Base-by-base conservation (phyloP, 352 stramenopile species). In the Phytophthora chlamydospora region DNA sequence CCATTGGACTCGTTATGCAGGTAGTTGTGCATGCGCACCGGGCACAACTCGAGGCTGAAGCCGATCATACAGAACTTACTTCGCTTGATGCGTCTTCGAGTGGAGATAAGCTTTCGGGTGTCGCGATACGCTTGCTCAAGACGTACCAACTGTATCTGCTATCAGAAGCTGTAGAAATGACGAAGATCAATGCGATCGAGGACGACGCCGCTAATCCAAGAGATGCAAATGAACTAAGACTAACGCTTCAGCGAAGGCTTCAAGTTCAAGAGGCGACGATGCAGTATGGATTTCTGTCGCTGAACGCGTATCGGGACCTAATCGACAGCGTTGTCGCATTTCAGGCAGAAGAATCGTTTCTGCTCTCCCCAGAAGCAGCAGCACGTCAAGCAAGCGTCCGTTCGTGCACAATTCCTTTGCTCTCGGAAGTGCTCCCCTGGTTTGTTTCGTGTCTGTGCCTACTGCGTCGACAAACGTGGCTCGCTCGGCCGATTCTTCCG, bases 91-190 rank as follows among this genome's bases (percentile, higher is more conserved):
- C 42, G 34, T 13, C 47, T 46, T 9, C 10, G 29, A 47, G 19
- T 36, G 10, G 24, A 14, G 52, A 63, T n/a, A 44, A 46, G 7
- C 61, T 95, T 41, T 54, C 68, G 2, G 46, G 67, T 4, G 54
- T 71, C 31, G 78, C 82, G 6, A 73, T 91, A 52, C 54, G 59
- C 17, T 44, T 93, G 13, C 48, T 95, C 36, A 83, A 91, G 46
- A 81, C 75, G 8, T 95, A 93, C 61, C 87, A 95, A 48, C 46
- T 93, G 1, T 88, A 83, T 62, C 31, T 95, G 11, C 68, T 95
- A 12, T 81, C 87, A 34, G 80, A 92, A 75, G 87, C 80, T 35
- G 63, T 93, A 0, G 78, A 89, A 17, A 46, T 89, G 21, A 92
- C 80, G 1, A 86, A 86, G 12, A 78, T 62, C 24, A 75, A 67